Percentiles rank a stretch among this genome's conserved stretches.
Evolutionary conservation across 2,329 filamentous ascomycete genomes (phyloP).

Genomic region (Claviceps sp.): DNA sequence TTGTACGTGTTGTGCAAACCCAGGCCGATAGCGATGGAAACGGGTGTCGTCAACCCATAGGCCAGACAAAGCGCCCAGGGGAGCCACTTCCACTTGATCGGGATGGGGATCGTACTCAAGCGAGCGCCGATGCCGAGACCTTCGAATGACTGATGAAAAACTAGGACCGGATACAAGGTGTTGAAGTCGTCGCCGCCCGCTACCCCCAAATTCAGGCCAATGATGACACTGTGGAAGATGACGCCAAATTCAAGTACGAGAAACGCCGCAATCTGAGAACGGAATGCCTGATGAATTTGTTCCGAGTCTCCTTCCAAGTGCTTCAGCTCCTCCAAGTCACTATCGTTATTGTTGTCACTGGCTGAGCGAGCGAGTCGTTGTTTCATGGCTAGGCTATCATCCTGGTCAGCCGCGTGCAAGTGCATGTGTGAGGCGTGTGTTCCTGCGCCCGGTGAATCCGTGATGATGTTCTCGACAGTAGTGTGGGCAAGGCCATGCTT

Average conservation of each 20-base stretch:
- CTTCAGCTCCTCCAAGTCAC: constrained; percentile 9
- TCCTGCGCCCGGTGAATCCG: constrained; percentile 1
- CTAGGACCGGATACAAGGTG: constrained; percentile 44
- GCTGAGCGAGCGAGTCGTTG: not conserved
- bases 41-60: constrained; percentile 38
- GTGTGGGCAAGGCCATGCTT: constrained; percentile 24
- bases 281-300: constrained; percentile 7
- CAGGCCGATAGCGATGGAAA: constrained; percentile 36
- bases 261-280: constrained; percentile 30
- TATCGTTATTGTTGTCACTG: constrained; percentile 7
- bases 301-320: constrained; percentile 9
- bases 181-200: constrained; percentile 38
- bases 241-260: constrained; percentile 45
- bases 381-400: constrained; percentile 7
- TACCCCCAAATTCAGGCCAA: constrained; percentile 49
- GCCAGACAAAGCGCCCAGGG: constrained; percentile 34
- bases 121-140: constrained; percentile 49
- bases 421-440: constrained; percentile 19
- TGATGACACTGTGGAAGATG: constrained; percentile 51
- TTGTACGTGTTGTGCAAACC: constrained; percentile 24
- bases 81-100: constrained; percentile 25
- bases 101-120: constrained; percentile 42
- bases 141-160: constrained; percentile 52
- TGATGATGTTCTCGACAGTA: constrained; percentile 15
- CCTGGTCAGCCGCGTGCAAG: constrained; percentile 27